These are phyloP conservation scores for Hanseniaspora uvarum DNA, from an alignment of 1,139 yeast species.

Conservation along the genomic window DNA sequence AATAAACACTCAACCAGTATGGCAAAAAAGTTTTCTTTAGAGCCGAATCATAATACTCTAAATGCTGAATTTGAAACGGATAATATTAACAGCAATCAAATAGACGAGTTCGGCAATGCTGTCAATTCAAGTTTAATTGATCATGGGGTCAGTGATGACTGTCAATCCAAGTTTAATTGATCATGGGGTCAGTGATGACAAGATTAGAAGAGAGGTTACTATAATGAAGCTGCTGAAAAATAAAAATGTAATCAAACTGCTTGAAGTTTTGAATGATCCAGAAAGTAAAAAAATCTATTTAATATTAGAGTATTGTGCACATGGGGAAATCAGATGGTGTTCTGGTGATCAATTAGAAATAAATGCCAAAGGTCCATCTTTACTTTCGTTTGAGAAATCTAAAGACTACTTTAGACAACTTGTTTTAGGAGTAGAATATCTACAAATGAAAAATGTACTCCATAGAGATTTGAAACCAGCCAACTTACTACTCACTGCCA, in stretches of 20 bases:
- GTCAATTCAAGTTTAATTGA: conserved; percentile 9
- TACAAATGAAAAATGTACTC: conserved; percentile 86
- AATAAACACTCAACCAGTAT: conserved; percentile 38
- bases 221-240: conserved; percentile 91
- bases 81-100: neutral
- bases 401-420: conserved; percentile 75
- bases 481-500: conserved; percentile 62
- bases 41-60: neutral
- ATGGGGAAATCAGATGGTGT: conserved; percentile 85
- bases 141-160: conserved; percentile 28
- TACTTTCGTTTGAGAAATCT: conserved; percentile 54
- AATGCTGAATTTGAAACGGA: neutral
- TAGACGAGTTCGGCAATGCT: neutral
- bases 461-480: conserved; percentile 98
- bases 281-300: conserved; percentile 76
- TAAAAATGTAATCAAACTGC: conserved; percentile 75
- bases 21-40: neutral
- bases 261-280: conserved; percentile 84
- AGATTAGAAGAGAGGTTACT: conserved; percentile 83
- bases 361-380: conserved; percentile 45
- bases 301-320: conserved; percentile 81
- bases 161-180: conserved; percentile 9
- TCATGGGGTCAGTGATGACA: conserved; percentile 33
- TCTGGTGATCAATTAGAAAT: conserved; percentile 35
- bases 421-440: conserved; percentile 77